phyloP scores from a whole-genome alignment of 2,329 filamentous ascomycete genomes.

The Fusarium stilboides region DNA sequence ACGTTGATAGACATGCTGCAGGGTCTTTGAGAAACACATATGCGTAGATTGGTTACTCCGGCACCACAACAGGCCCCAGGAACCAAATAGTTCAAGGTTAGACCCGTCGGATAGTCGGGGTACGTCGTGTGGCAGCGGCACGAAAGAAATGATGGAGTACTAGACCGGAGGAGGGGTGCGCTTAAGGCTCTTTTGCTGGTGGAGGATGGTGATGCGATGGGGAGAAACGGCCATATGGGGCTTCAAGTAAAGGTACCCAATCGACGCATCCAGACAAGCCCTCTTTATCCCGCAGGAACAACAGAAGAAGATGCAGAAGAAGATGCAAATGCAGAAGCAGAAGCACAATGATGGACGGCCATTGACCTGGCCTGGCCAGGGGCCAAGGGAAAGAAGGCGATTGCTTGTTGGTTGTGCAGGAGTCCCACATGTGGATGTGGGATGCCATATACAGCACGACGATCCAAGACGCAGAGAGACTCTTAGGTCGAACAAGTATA shows the following conservation, averaged over 20 bases:
- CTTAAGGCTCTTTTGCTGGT: conserved; percentile 21
- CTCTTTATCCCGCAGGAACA: conserved; percentile 56
- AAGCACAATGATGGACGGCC: conserved; percentile 48
- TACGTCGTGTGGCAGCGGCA: conserved; percentile 44
- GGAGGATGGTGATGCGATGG: conserved; percentile 49
- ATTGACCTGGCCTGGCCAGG: conserved; percentile 39
- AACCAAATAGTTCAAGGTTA: conserved; percentile 40
- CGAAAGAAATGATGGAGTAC: conserved; percentile 24
- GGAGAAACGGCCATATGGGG: conserved; percentile 52
- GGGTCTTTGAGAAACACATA: conserved; percentile 44
- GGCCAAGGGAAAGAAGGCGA: conserved; percentile 37
- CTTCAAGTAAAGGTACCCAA: conserved; percentile 60
- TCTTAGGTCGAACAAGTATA: conserved; percentile 54
- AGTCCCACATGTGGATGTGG: conserved; percentile 53
- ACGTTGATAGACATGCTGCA: conserved; percentile 44
- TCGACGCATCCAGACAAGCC: conserved; percentile 54
- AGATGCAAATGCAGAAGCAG: conserved; percentile 33
- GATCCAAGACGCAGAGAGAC: conserved; percentile 30
- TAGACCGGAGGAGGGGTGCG: conserved; percentile 29
- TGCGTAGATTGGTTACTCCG: conserved; percentile 33
- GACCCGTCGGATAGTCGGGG: conserved; percentile 38
- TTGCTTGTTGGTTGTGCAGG: conserved; percentile 51
- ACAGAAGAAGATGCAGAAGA: conserved; percentile 28
- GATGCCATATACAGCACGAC: conserved; percentile 48
- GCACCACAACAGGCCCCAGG: conserved; percentile 46